Percentiles rank a stretch among this genome's conserved stretches.
Evolutionary conservation across 306 rosid genomes (phyloP).

Genomic region (Prunus salicina): DNA sequence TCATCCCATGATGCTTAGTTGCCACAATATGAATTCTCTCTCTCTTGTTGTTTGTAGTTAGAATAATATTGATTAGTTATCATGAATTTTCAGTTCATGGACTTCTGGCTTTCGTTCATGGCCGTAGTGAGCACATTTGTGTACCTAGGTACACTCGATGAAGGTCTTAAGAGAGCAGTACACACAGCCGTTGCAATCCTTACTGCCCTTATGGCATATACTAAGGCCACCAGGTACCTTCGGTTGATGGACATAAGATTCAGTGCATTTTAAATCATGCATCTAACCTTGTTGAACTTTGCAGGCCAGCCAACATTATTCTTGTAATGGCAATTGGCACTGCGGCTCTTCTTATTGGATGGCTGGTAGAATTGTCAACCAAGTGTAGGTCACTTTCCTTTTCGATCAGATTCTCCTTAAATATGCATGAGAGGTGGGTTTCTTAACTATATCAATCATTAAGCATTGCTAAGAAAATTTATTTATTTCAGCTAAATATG

Average conservation of each 20-base stretch:
- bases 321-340: conserved; percentile 48
- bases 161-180: conserved; percentile 72
- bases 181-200: conserved; percentile 77
- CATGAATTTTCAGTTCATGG: conserved; percentile 78
- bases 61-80: background rate
- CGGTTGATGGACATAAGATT: conserved; percentile 2
- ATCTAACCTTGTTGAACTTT: conserved; percentile 20
- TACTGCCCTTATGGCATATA: conserved; percentile 86
- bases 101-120: conserved; percentile 99
- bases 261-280: background rate
- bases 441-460: background rate
- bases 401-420: conserved; percentile 28
- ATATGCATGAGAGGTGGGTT: conserved; percentile 38
- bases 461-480: background rate
- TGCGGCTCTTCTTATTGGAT: conserved; percentile 46
- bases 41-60: background rate
- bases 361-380: conserved; percentile 48
- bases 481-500: background rate
- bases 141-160: conserved; percentile 69
- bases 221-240: conserved; percentile 80
- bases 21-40: no score
- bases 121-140: conserved; percentile 90
- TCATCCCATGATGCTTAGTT: no score
- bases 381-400: conserved; percentile 38
- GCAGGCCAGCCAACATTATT: conserved; percentile 48